These are phyloP conservation scores for Selenicereus undatus DNA, from an alignment of 148 eudicot genomes.

Conservation along the genomic window DNA sequence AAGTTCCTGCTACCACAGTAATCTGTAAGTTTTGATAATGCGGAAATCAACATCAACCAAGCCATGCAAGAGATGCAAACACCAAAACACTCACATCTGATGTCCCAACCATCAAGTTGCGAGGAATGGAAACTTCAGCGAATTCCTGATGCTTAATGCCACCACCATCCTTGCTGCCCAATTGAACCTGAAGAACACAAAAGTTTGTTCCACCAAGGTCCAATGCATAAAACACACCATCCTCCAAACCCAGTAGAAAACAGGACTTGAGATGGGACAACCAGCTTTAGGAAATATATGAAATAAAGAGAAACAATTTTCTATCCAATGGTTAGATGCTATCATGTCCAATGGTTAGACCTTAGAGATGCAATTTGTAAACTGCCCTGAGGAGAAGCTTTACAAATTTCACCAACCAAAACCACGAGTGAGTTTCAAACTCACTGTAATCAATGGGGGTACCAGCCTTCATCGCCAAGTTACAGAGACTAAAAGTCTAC, in stretches of 20 bases:
- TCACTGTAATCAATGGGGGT: neutral
- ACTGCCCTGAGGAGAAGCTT: no score
- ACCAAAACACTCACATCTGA: slow-evolving; percentile 45
- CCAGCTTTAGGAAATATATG: neutral
- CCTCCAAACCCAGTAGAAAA: slow-evolving; percentile 29
- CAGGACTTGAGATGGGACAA: neutral
- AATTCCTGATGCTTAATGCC: slow-evolving; percentile 57
- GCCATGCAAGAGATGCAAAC: neutral
- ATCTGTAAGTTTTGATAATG: slow-evolving; percentile 10
- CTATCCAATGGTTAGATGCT: neutral
- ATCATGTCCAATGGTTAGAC: neutral
- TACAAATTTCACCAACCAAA: no score
- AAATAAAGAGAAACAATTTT: neutral
- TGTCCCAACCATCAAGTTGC: slow-evolving; percentile 59
- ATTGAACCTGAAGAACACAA: slow-evolving; percentile 61
- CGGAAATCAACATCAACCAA: slow-evolving; percentile 2
- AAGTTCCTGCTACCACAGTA: slow-evolving; percentile 47
- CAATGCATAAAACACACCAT: slow-evolving; percentile 69
- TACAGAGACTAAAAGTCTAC: neutral
- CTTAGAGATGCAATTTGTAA: neutral
- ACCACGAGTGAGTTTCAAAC: neutral
- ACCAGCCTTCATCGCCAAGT: neutral
- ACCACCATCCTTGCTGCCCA: slow-evolving; percentile 48
- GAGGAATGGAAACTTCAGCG: slow-evolving; percentile 63
- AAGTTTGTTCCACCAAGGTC: slow-evolving; percentile 89